Conservation (phyloP, 2,329 filamentous ascomycete species). For the Trichoderma oligosporum region DNA sequence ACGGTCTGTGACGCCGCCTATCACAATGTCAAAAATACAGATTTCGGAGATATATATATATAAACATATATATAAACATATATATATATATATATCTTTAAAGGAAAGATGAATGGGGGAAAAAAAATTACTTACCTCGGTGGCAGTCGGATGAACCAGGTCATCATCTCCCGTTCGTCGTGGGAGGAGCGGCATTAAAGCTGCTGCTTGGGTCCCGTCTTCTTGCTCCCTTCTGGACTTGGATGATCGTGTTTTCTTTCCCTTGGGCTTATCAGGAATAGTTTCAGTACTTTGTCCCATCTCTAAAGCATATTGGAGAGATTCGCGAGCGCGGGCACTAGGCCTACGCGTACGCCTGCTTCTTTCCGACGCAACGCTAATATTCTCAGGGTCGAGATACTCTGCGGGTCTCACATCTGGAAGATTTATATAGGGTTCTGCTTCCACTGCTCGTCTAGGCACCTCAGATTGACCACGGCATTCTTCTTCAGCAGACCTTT, state of each 20-base stretch:
- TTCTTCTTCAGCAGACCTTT: not conserved
- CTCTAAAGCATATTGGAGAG: conserved; percentile 4
- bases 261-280: conserved; percentile 2
- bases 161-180: not conserved
- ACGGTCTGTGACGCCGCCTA: not conserved
- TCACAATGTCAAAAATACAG: not conserved
- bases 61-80: no score
- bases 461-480: not conserved
- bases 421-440: not conserved
- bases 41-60: no score
- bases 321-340: conserved; percentile 12
- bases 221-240: not conserved
- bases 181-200: not conserved
- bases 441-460: conserved; percentile 3
- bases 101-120: no score
- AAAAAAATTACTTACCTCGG: not conserved
- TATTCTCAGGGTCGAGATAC: not conserved
- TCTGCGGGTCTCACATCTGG: not conserved
- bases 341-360: conserved; percentile 6
- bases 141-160: not conserved
- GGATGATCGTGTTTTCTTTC: not conserved
- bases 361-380: not conserved
- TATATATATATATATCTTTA: no score
- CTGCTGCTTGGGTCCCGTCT: not conserved
- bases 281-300: conserved; percentile 5